These are phyloP conservation scores for Clohesyomyces aquaticus DNA, from an alignment of 495 filamentous ascomycete species.

Conservation along the genomic window DNA sequence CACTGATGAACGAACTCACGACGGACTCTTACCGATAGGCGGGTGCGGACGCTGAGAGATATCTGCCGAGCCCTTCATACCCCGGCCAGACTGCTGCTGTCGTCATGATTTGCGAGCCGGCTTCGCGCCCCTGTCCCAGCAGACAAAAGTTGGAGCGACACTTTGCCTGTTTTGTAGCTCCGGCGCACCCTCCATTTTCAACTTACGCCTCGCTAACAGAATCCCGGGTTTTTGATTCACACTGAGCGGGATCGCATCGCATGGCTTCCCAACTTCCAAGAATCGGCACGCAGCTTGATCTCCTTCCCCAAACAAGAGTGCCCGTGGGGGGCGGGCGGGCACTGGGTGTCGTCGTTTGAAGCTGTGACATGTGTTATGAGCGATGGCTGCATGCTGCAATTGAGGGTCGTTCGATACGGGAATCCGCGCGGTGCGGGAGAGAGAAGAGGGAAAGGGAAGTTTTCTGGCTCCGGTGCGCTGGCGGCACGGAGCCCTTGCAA, in stretches of 20 bases:
- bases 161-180: slow-evolving; percentile 8
- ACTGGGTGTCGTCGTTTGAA: not conserved
- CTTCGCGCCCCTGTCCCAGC: slow-evolving; percentile 22
- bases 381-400: not conserved
- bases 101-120: slow-evolving; percentile 25
- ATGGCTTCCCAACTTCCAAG: no score
- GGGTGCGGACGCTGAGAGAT: no score
- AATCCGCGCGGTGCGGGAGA: slow-evolving; percentile 3
- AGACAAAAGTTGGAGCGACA: slow-evolving; percentile 22
- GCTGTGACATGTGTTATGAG: not conserved
- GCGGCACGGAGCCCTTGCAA: not conserved
- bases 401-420: slow-evolving; percentile 8
- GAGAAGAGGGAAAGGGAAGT: not conserved
- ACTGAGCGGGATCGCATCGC: slow-evolving; percentile 17
- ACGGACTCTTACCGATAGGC: no score
- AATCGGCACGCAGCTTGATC: slow-evolving; percentile 22
- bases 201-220: slow-evolving; percentile 23
- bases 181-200: not conserved
- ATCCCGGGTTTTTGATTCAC: slow-evolving; percentile 24
- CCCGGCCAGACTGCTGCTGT: not conserved
- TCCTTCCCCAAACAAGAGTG: no score
- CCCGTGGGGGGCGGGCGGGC: no score
- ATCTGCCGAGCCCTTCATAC: not conserved
- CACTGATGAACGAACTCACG: no score
- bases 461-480: slow-evolving; percentile 25